Base-by-base conservation (phyloP, 306 rosid genomes). In the Dalbergia cultrata region DNA sequence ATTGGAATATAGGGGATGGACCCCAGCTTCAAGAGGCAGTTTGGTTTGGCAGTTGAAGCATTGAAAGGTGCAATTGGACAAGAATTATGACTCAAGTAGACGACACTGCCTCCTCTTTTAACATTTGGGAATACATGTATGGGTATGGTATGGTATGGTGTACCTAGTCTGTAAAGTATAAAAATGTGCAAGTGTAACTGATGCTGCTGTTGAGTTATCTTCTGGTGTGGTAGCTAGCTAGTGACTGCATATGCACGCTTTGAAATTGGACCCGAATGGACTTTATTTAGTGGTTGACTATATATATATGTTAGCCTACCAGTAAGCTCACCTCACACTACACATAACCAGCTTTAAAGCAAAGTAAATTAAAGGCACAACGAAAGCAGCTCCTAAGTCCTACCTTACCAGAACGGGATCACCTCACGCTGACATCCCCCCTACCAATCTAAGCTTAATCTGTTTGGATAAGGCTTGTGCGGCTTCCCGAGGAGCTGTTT, bases 281-380 rank as follows among this genome's bases (percentile, higher is more conserved):
- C 39, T 79, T 79, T 50, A 26, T 79, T 79, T 8, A 34, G 39
- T 70, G 34, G 26, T 35, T 71, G 33, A 78, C 69, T 78, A 5
- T 4, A 45, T 43, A 8, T 43, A 7, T 44, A 9, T 44, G 50
- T 54, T 54, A 44, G 45, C 60, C 12, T 63, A 67, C 41, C 76
- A 11, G 54, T 8, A 22, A 67, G 45, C 70, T 65, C 41, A 79
- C 69, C 63, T 58, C 85, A 74, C 61, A 60, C 37, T 71, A 21
- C 72, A 58, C 64, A 84, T 78, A 81, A 82, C 71, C 89, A 86
- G 18, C 93, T 91, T 91, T 82, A 77, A 89, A 89, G 94, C 84
- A 82, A 91, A 89, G 95, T 74, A 80, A 84, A 74, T 57, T 47
- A 35, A 35, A 53, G 34, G 39, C 3, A 43, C 13, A 62, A 34